A percentile compares a stretch with the other conserved stretches of the same genome.
Conservation (phyloP, 192 early-diverging fungal species). For the Glomus cerebriforme region DNA sequence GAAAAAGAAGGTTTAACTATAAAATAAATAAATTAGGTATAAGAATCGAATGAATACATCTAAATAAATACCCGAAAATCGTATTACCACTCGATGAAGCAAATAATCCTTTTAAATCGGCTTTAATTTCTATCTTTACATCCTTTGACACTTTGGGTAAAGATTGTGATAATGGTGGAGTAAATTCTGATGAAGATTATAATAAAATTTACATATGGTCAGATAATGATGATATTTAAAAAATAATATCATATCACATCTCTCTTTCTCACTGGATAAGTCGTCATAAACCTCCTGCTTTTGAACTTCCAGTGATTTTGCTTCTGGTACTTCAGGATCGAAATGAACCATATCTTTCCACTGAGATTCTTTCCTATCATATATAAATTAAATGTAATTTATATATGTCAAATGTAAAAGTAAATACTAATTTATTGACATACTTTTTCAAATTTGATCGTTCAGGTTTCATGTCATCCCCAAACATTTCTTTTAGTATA, state of each 20-base stretch:
- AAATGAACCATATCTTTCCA: conserved; percentile 37
- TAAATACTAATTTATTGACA: not conserved
- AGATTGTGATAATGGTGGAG: not conserved
- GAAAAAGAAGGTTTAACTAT: not conserved
- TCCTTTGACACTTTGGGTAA: conserved; percentile 16
- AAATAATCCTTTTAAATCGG: conserved; percentile 27
- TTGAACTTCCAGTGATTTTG: not conserved
- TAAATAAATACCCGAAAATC: too few species aligned
- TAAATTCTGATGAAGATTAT: not conserved
- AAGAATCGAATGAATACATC: not conserved
- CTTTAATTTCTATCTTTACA: conserved; percentile 10
- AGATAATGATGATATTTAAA: not conserved
- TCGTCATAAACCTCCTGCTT: not conserved
- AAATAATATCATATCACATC: not conserved
- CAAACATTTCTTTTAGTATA: conserved; percentile 46
- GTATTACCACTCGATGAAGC: not conserved
- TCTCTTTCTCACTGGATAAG: not conserved
- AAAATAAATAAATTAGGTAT: not conserved
- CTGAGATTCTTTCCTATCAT: not conserved
- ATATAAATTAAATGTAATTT: not conserved
- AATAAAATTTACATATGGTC: not conserved
- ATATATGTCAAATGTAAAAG: not conserved
- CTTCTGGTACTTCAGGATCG: conserved; percentile 47
- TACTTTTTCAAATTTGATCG: not conserved
- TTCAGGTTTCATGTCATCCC: conserved; percentile 10